Conservation (phyloP, 768 basidiomycete species). For the Galerina sulciceps region DNA sequence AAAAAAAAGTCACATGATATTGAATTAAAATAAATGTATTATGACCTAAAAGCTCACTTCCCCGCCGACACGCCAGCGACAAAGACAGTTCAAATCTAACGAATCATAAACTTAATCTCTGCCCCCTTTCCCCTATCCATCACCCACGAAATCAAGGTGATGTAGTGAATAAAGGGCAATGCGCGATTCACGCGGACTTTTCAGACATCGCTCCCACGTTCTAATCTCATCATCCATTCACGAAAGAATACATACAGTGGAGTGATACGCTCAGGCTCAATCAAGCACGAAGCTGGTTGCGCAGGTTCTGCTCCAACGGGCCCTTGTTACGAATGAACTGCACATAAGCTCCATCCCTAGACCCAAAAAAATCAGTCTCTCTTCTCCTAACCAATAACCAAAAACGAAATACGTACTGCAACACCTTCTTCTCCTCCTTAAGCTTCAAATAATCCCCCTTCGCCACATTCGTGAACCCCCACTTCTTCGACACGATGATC, state of each 20-base stretch:
- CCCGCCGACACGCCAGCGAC: conserved; percentile 3
- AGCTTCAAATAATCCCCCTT: conserved; percentile 87
- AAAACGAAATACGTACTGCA: conserved; percentile 64
- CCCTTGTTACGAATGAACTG: conserved; percentile 93
- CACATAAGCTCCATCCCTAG: conserved; percentile 92
- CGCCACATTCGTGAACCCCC: conserved; percentile 97
- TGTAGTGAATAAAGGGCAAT: conserved; percentile 72
- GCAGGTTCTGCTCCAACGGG: conserved; percentile 82
- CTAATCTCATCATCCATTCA: conserved; percentile 2
- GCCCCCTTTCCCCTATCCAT: conserved; percentile 87
- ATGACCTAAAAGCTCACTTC: neutral
- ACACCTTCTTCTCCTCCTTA: conserved; percentile 88
- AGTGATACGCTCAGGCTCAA: too few species aligned
- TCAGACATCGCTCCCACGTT: conserved; percentile 2
- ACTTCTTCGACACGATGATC: conserved; percentile 96
- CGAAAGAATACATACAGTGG: too few species aligned
- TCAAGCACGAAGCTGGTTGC: conserved; percentile 79
- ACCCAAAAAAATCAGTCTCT: conserved; percentile 4
- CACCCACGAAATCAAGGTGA: conserved; percentile 54
- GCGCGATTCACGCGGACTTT: conserved; percentile 14
- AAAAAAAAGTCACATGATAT: neutral
- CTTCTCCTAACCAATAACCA: neutral
- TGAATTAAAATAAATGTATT: neutral
- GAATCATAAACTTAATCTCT: conserved; percentile 48
- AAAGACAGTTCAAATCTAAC: conserved; percentile 9